Percentiles rank a stretch among this genome's conserved stretches.
phyloP scores from a whole-genome alignment of 352 stramenopile species.

The Blastocystis sp. region DNA sequence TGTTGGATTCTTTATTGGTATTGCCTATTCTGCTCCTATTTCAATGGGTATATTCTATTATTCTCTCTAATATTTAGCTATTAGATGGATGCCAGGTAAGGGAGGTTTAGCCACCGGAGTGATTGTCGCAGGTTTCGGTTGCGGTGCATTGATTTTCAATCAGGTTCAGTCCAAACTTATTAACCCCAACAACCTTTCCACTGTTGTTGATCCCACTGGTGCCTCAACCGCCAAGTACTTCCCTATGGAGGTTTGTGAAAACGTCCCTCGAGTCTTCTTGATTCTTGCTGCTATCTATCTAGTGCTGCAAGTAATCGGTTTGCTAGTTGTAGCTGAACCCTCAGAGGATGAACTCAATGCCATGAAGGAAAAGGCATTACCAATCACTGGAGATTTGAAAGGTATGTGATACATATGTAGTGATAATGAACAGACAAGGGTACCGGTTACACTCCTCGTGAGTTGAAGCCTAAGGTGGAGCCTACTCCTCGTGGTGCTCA shows the following conservation, averaged over 20 bases:
- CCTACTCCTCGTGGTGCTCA: slow-evolving; percentile 12
- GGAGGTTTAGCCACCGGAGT: slow-evolving; percentile 51
- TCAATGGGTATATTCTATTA: slow-evolving; percentile 5
- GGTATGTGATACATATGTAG: neutral
- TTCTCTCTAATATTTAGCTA: slow-evolving; percentile 21
- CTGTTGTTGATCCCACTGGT: slow-evolving; percentile 37
- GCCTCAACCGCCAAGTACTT: slow-evolving; percentile 19
- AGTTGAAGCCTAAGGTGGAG: slow-evolving; percentile 12
- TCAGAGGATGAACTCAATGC: slow-evolving; percentile 35
- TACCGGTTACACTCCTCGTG: slow-evolving; percentile 41
- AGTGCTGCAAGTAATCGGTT: slow-evolving; percentile 21
- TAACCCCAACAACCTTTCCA: slow-evolving; percentile 55
- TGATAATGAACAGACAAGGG: neutral
- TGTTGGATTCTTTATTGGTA: slow-evolving; percentile 30
- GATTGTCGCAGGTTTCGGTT: slow-evolving; percentile 65
- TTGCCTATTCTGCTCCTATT: slow-evolving; percentile 63
- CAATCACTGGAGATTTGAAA: slow-evolving; percentile 31
- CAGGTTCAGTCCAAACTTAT: slow-evolving; percentile 47
- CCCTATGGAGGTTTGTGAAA: slow-evolving; percentile 13
- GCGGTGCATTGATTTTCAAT: slow-evolving; percentile 67
- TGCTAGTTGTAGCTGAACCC: slow-evolving; percentile 10
- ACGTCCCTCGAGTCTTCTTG: slow-evolving; percentile 29
- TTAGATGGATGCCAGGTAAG: slow-evolving; percentile 66
- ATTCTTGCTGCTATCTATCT: slow-evolving; percentile 29
- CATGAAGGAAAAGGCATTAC: slow-evolving; percentile 40